These are phyloP conservation scores for Botrytis deweyae DNA, from an alignment of 2,329 filamentous ascomycete genomes.

Conservation along the genomic window DNA sequence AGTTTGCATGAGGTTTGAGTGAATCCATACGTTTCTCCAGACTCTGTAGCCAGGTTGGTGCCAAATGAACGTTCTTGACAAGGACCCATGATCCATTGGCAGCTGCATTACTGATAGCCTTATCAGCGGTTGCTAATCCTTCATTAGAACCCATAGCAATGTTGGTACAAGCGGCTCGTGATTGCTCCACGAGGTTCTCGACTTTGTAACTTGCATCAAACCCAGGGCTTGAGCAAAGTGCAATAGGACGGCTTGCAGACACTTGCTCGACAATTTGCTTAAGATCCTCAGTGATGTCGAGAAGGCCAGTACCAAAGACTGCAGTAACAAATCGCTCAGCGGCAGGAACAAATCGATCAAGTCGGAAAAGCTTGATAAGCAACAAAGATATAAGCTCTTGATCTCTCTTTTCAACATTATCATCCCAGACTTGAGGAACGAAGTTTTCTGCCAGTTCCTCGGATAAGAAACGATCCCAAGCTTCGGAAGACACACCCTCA, in stretches of 20 bases:
- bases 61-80: slow-evolving; percentile 97
- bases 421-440: slow-evolving; percentile 75
- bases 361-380: slow-evolving; percentile 89
- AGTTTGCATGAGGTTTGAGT: slow-evolving; percentile 88
- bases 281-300: slow-evolving; percentile 83
- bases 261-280: slow-evolving; percentile 82
- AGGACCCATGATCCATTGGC: slow-evolving; percentile 93
- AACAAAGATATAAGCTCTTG: slow-evolving; percentile 80
- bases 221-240: slow-evolving; percentile 89
- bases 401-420: slow-evolving; percentile 63
- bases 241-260: slow-evolving; percentile 78
- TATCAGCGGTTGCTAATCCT: slow-evolving; percentile 87
- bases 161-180: slow-evolving; percentile 81
- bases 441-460: slow-evolving; percentile 85
- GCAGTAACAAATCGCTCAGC: slow-evolving; percentile 86
- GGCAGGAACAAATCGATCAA: slow-evolving; percentile 90
- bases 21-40: slow-evolving; percentile 95
- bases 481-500: slow-evolving; percentile 56
- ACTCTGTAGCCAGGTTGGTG: slow-evolving; percentile 93
- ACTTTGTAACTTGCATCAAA: slow-evolving; percentile 99
- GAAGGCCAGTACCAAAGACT: slow-evolving; percentile 80
- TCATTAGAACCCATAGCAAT: slow-evolving; percentile 99
- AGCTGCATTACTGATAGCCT: slow-evolving; percentile 89
- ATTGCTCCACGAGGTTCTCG: slow-evolving; percentile 85
- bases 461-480: slow-evolving; percentile 79